Conservation (phyloP, 176 grass and related monocot genomes). For the Juncus inflexus region DNA sequence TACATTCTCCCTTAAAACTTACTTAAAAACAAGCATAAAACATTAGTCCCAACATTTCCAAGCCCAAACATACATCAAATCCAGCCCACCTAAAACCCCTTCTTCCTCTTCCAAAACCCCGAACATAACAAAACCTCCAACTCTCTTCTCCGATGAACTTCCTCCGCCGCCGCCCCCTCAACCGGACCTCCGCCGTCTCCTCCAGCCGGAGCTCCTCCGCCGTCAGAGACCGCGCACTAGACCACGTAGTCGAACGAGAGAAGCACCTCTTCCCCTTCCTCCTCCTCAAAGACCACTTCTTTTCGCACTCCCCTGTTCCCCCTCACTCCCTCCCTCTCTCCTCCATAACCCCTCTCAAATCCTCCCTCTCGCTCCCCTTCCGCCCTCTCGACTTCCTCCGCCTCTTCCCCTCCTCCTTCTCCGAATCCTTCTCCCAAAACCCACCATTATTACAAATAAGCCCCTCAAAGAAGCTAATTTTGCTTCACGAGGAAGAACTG, state of each 20-base stretch:
- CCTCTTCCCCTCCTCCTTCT: conserved; percentile 60
- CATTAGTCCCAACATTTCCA: no score
- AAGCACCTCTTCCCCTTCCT: conserved; percentile 72
- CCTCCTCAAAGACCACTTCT: conserved; percentile 72
- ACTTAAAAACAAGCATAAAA: no score
- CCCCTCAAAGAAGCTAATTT: conserved; percentile 41
- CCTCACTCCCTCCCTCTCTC: conserved; percentile 54
- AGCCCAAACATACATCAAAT: no score
- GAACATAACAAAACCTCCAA: not conserved
- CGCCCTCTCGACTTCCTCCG: conserved; percentile 72
- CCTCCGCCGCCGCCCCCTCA: conserved; percentile 16
- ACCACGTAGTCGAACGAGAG: conserved; percentile 87
- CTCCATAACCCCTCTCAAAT: conserved; percentile 36
- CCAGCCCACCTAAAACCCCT: not conserved
- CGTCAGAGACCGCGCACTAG: conserved; percentile 63
- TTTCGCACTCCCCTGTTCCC: conserved; percentile 36
- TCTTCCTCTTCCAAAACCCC: not conserved
- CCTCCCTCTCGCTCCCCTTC: conserved; percentile 45
- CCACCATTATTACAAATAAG: conserved; percentile 37
- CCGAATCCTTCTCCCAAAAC: conserved; percentile 34
- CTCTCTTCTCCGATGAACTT: conserved; percentile 18
- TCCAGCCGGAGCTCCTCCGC: conserved; percentile 39
- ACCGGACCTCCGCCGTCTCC: conserved; percentile 15
- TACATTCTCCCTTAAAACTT: no score
- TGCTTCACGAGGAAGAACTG: conserved; percentile 57